These are phyloP conservation scores for Didymella arachidicola DNA, from an alignment of 2,329 filamentous ascomycete species.

Conservation along the genomic window DNA sequence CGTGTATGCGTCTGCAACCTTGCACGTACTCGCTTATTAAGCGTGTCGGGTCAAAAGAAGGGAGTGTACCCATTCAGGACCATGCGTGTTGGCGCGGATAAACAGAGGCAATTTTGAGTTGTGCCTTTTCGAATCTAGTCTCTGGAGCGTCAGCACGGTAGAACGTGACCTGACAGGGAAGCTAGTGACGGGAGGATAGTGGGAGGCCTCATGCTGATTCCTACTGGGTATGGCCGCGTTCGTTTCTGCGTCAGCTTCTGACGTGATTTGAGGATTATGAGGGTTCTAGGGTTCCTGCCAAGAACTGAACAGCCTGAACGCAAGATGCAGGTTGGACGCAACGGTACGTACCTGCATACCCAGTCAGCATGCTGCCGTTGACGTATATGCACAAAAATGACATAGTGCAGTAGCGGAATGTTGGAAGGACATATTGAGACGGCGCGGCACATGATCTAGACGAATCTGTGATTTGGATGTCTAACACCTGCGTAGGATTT, in stretches of 20 bases:
- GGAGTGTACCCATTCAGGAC: neutral
- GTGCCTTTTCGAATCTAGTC: constrained; percentile 2
- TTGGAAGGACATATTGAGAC: neutral
- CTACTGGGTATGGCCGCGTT: constrained; percentile 6
- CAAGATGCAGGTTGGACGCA: constrained; percentile 1
- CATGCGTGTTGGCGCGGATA: constrained; percentile 1
- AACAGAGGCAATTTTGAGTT: neutral
- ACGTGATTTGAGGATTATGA: constrained; percentile 7
- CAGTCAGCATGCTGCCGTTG: neutral
- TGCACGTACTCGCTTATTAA: neutral
- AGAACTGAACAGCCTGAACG: constrained; percentile 11
- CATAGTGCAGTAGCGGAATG: constrained; percentile 1
- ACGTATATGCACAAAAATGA: neutral
- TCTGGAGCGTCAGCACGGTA: constrained; percentile 13
- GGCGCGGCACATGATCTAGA: neutral
- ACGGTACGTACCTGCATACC: constrained; percentile 5
- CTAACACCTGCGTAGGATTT: constrained; percentile 21
- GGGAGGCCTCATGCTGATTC: constrained; percentile 6
- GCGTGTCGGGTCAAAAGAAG: neutral
- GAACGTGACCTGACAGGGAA: constrained; percentile 9
- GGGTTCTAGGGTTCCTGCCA: constrained; percentile 13
- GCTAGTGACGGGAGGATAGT: constrained; percentile 9
- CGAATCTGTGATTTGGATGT: constrained; percentile 3
- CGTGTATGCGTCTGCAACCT: constrained; percentile 3
- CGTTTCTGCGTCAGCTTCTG: constrained; percentile 16